Conservation (phyloP, 352 stramenopile species). For the Globisporangium radiosum region DNA sequence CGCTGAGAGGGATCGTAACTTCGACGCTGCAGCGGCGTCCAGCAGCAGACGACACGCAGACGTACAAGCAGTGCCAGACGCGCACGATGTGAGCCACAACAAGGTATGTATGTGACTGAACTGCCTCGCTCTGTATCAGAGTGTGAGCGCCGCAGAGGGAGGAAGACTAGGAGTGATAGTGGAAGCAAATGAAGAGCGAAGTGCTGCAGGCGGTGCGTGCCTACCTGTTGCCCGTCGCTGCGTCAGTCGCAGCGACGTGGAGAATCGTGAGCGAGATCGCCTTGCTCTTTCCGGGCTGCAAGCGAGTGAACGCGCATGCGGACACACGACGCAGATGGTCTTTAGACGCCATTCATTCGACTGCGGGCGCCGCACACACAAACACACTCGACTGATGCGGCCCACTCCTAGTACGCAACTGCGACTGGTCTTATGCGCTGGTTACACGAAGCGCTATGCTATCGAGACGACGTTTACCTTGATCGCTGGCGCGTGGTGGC, state of each 20-base stretch:
- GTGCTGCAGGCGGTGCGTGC: background rate
- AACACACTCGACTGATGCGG: background rate
- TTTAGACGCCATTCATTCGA: no score
- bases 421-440: background rate
- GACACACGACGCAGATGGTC: background rate
- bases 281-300: constrained; percentile 3
- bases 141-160: background rate
- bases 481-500: constrained; percentile 12
- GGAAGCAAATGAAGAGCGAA: no score
- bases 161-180: background rate
- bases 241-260: constrained; percentile 24
- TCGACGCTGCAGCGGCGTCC: constrained; percentile 14
- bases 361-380: background rate
- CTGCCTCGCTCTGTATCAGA: no score
- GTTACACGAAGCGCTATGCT: constrained; percentile 3
- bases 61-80: background rate
- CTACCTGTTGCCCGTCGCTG: constrained; percentile 23
- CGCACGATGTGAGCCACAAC: no score
- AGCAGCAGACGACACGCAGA: background rate
- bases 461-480: constrained; percentile 28
- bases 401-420: background rate
- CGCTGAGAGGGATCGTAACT: constrained; percentile 31
- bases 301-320: background rate
- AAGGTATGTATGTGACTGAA: no score
- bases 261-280: constrained; percentile 26